Evolutionary conservation across 768 basidiomycete genomes (phyloP).

Genomic region (Mycena indigotica): DNA sequence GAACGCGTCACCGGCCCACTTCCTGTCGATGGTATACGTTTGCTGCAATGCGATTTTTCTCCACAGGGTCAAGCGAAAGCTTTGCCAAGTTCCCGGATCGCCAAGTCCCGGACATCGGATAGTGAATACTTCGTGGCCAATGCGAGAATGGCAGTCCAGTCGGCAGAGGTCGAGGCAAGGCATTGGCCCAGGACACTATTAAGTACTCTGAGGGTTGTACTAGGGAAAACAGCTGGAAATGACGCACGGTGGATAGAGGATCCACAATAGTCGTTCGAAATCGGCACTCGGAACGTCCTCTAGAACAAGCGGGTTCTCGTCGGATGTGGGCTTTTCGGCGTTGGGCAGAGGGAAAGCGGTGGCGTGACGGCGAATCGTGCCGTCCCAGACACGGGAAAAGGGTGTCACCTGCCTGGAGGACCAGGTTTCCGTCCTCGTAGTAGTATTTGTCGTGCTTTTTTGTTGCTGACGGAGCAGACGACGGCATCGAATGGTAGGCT

Average conservation of each 20-base stretch:
- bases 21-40: constrained; percentile 31
- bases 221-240: not conserved
- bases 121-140: constrained; percentile 33
- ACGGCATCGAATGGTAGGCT: not conserved
- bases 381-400: constrained; percentile 24
- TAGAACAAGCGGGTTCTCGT: constrained; percentile 31
- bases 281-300: constrained; percentile 29
- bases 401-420: constrained; percentile 13
- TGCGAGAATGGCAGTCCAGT: constrained; percentile 38
- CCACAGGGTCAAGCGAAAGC: constrained; percentile 41
- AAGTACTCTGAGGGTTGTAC: no score
- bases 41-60: constrained; percentile 47
- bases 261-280: constrained; percentile 39
- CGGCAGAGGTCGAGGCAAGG: constrained; percentile 27
- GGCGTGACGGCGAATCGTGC: constrained; percentile 16
- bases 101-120: constrained; percentile 29
- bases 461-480: not conserved
- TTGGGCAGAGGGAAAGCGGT: constrained; percentile 16
- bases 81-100: constrained; percentile 30
- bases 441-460: constrained; percentile 19
- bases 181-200: constrained; percentile 27
- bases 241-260: constrained; percentile 35
- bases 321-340: constrained; percentile 18
- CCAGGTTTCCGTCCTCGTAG: constrained; percentile 21
- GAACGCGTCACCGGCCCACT: constrained; percentile 29